Base-by-base conservation (phyloP, 2,329 filamentous ascomycete genomes). In the Diaporthe citri region DNA sequence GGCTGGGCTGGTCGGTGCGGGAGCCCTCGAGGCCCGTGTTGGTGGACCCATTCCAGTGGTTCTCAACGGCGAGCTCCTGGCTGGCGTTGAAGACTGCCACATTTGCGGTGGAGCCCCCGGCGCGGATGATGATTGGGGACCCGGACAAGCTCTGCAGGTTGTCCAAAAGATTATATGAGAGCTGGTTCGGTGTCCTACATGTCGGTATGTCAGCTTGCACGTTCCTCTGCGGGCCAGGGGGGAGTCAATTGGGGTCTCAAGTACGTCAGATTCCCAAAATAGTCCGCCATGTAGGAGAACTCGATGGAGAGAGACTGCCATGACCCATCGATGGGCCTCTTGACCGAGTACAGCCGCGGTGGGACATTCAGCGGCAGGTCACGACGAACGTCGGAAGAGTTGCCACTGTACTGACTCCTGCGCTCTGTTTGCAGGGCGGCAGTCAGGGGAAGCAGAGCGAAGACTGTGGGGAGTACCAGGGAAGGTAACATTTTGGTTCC, bases 31-130 rank as follows among this genome's bases (percentile, higher is more conserved):
- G 64, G 12, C 64, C 64, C 12, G 43, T 51, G 15, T 67, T 67
- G 43, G 64, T 73, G n/a, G 72, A 56, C 10, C 60, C 55, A 15
- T 69, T 55, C n/a, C 62, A 73, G 31, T 34, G 39, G 72, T 73
- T 73, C 39, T 69, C 39, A 5, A 73, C 43, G 51, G 60, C 60
- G 20, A 48, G 25, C 9, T 57, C 41, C 41, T 73, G 60, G 51
- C 60, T 69, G 20, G 72, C 72, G 52, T 73, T 73, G 39, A 69
- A 73, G 20, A 56, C 43, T 9, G 43, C 72, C n/a, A 66, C 55
- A 15, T 59, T 73, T 15, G 62, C 60, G 3, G 72, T 69, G n/a
- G 59, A 48, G 78, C 79, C 17, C 78, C 81, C 46, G 76, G 81
- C 64, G 75, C 75, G 52, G 51, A 70, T 48, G 13, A 73, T 59